phyloP scores from a whole-genome alignment of 176 grass and related monocot genomes.

The Aegilops tauschii region DNA sequence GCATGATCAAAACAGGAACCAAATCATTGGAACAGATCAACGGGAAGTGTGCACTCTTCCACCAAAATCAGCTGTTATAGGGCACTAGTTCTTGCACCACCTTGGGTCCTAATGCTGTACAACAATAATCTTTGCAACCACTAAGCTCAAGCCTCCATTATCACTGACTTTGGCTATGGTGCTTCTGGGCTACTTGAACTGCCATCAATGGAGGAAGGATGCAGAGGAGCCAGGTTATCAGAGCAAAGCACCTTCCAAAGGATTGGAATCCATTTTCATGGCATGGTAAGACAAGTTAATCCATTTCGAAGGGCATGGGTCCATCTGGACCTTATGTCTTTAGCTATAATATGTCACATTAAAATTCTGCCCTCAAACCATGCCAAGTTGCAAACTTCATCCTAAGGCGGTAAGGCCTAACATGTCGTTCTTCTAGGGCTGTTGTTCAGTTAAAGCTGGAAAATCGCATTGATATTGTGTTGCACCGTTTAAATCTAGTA shows the following conservation, averaged over 20 bases:
- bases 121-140: background rate
- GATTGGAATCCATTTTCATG: background rate
- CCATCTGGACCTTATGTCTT: background rate
- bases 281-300: background rate
- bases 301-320: background rate
- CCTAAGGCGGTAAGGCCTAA: background rate
- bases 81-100: background rate
- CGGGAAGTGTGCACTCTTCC: background rate
- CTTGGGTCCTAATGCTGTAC: background rate
- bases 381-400: background rate
- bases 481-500: background rate
- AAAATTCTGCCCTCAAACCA: background rate
- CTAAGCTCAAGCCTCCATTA: background rate
- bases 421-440: background rate
- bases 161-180: background rate
- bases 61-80: background rate
- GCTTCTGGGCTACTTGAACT: background rate
- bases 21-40: background rate
- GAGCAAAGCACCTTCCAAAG: background rate
- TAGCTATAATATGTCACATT: background rate
- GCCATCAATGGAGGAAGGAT: background rate
- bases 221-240: background rate
- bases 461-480: background rate
- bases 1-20: background rate
- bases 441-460: constrained; percentile 21